phyloP scores from a whole-genome alignment of 2,329 filamentous ascomycete species.

The Alternaria sp. region DNA sequence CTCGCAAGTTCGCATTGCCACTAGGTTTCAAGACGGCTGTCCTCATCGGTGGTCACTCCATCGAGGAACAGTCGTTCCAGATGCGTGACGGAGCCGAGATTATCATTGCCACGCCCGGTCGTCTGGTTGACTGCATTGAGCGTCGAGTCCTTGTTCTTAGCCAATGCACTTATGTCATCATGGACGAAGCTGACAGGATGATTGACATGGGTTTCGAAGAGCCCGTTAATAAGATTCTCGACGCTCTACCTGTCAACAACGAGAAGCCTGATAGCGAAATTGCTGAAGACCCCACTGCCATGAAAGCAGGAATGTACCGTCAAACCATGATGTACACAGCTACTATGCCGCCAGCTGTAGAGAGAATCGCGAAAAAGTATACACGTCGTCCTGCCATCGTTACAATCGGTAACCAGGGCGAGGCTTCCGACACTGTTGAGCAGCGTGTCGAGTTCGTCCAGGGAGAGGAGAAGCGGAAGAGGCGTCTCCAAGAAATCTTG shows the following conservation, averaged over 20 bases:
- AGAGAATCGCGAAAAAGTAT: slow-evolving; percentile 97
- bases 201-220: slow-evolving; percentile 98
- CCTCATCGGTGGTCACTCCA: slow-evolving; percentile 94
- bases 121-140: slow-evolving; percentile 96
- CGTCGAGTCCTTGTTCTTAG: slow-evolving; percentile 86
- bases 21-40: slow-evolving; percentile 94
- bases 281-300: slow-evolving; percentile 83
- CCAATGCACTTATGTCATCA: slow-evolving; percentile 98
- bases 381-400: slow-evolving; percentile 91
- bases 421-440: slow-evolving; percentile 97
- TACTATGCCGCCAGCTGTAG: slow-evolving; percentile 91
- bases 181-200: slow-evolving; percentile 99
- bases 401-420: slow-evolving; percentile 90
- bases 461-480: slow-evolving; percentile 96
- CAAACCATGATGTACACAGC: slow-evolving; percentile 99
- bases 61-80: slow-evolving; percentile 92
- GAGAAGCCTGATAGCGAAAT: slow-evolving; percentile 95
- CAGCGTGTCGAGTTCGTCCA: slow-evolving; percentile 91
- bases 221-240: slow-evolving; percentile 95
- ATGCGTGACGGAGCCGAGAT: slow-evolving; percentile 94
- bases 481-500: slow-evolving; percentile 90
- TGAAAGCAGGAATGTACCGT: slow-evolving; percentile 84
- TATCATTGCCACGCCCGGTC: slow-evolving; percentile 96
- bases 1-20: slow-evolving; percentile 87
- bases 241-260: slow-evolving; percentile 88